Conservation (phyloP, 768 basidiomycete genomes). For the Boletus sp. region DNA sequence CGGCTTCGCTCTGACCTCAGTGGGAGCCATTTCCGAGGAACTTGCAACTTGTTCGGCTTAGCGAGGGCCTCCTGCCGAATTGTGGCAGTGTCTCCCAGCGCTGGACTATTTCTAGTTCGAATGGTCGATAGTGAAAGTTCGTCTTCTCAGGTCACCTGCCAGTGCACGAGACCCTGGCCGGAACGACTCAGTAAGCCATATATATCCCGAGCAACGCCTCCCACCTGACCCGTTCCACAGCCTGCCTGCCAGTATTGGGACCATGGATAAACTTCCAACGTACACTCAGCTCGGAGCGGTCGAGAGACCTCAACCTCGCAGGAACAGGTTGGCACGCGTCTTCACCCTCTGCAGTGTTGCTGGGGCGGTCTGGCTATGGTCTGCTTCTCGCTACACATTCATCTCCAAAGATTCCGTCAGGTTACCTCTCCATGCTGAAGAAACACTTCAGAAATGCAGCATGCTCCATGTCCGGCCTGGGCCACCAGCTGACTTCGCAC, state of each 20-base stretch:
- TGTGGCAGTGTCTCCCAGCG: constrained; percentile 9
- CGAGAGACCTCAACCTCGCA: constrained; percentile 11
- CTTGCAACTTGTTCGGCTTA: background rate
- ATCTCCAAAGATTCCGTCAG: constrained; percentile 9
- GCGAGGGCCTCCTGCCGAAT: background rate
- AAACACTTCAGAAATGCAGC: constrained; percentile 33
- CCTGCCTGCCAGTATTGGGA: background rate
- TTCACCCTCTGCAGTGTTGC: constrained; percentile 18
- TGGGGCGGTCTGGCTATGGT: constrained; percentile 18
- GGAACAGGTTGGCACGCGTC: constrained; percentile 12
- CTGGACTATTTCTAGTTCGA: background rate
- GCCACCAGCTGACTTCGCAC: constrained; percentile 33
- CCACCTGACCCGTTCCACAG: background rate
- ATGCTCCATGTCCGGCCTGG: constrained; percentile 36
- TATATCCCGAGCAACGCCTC: background rate
- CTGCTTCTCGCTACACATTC: constrained; percentile 14
- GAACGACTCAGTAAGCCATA: background rate
- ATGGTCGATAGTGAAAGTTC: too few relatives aligned
- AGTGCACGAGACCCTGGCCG: background rate
- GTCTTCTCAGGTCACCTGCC: background rate
- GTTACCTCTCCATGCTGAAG: constrained; percentile 29
- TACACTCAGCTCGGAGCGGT: constrained; percentile 3
- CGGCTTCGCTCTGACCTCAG: constrained; percentile 29
- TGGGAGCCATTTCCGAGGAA: constrained; percentile 4
- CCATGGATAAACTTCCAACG: constrained; percentile 30